Conservation (phyloP, 768 basidiomycete genomes). For the Gloeostereum incarnatum region DNA sequence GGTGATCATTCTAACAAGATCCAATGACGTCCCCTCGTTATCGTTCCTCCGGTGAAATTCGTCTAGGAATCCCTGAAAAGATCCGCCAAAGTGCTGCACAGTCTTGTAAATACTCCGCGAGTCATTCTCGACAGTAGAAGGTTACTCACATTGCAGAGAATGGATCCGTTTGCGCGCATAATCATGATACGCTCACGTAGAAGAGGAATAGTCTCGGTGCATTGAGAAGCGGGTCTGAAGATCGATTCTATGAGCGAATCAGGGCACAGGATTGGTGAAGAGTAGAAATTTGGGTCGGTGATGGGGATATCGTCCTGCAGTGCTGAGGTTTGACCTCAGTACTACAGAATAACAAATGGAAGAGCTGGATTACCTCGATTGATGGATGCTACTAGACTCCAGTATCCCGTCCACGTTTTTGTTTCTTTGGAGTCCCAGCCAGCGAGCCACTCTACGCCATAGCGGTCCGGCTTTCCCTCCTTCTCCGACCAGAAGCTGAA, state of each 20-base stretch:
- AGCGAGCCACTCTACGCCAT: conserved; percentile 69
- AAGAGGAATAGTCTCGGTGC: conserved; percentile 59
- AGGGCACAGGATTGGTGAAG: conserved; percentile 59
- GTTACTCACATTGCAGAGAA: conserved; percentile 55
- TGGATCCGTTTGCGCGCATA: conserved; percentile 69
- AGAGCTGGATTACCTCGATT: conserved; percentile 50
- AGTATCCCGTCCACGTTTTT: conserved; percentile 72
- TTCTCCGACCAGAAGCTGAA: conserved; percentile 86
- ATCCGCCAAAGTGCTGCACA: conserved; percentile 65
- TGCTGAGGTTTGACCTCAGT: conserved; percentile 31
- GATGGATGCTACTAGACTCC: conserved; percentile 79
- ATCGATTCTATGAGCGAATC: conserved; percentile 59
- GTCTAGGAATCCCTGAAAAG: conserved; percentile 57
- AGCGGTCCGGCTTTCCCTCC: conserved; percentile 49
- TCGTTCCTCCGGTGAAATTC: conserved; percentile 46
- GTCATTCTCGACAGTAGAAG: neutral
- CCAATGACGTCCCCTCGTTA: conserved; percentile 55
- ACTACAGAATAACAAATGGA: conserved; percentile 2
- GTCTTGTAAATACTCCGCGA: conserved; percentile 25
- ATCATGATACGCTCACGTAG: conserved; percentile 62
- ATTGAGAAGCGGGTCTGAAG: conserved; percentile 53
- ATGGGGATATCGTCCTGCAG: conserved; percentile 71
- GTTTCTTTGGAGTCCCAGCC: conserved; percentile 50
- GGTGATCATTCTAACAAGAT: conserved; percentile 63
- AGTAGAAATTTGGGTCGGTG: conserved; percentile 72